phyloP scores from a whole-genome alignment of 768 basidiomycete species.

The Leccinum subtestaceum region DNA sequence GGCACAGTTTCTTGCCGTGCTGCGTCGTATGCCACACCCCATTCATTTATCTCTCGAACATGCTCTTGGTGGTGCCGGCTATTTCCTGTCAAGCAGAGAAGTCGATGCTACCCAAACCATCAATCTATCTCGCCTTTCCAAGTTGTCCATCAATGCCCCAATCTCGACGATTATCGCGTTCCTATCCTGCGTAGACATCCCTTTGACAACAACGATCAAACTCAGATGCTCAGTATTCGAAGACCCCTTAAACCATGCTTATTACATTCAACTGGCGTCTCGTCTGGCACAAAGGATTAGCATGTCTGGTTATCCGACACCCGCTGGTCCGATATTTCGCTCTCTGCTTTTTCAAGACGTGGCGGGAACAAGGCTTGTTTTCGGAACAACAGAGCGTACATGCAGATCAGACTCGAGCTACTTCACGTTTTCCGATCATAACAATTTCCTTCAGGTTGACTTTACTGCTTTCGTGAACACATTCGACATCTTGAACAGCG shows the following conservation, averaged over 20 bases:
- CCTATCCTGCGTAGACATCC: slow-evolving; percentile 2
- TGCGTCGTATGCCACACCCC: slow-evolving; percentile 34
- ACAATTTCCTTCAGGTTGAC: slow-evolving; percentile 4
- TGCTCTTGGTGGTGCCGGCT: slow-evolving; percentile 22
- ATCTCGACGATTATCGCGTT: background rate
- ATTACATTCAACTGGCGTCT: background rate
- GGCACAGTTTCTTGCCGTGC: slow-evolving; percentile 29
- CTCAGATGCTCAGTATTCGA: background rate
- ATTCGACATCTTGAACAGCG: background rate
- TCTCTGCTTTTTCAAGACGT: background rate
- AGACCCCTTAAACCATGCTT: background rate
- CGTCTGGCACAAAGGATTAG: background rate
- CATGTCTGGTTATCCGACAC: background rate
- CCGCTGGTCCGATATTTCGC: background rate
- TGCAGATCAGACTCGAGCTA: background rate
- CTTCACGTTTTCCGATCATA: background rate
- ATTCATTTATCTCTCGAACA: slow-evolving; percentile 33
- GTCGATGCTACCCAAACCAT: background rate
- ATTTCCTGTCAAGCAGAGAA: background rate
- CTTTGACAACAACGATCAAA: background rate
- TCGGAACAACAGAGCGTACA: background rate
- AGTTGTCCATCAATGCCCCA: slow-evolving; percentile 1
- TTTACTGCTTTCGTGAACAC: background rate
- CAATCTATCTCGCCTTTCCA: background rate
- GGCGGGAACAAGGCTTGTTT: background rate